phyloP scores from a whole-genome alignment of 2,329 filamentous ascomycete species.

The Delphinella strobiligena region DNA sequence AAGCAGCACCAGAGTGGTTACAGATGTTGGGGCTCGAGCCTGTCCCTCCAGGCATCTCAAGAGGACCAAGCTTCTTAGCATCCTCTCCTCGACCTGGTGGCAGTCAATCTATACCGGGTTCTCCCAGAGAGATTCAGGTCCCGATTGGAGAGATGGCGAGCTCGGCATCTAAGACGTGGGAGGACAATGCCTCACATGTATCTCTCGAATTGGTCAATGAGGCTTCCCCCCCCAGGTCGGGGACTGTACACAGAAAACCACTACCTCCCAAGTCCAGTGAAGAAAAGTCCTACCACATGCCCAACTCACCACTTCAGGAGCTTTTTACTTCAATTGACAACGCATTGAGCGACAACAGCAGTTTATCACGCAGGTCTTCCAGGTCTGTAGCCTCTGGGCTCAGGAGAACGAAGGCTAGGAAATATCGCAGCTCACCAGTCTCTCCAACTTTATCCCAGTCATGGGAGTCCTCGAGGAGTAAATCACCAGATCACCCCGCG shows the following conservation, averaged over 20 bases:
- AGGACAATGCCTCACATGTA: neutral
- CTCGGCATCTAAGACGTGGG: constrained; percentile 34
- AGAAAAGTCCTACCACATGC: constrained; percentile 10
- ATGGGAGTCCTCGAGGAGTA: neutral
- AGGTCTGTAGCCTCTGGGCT: constrained; percentile 13
- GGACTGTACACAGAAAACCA: neutral
- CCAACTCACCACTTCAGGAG: neutral
- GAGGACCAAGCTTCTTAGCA: constrained; percentile 40
- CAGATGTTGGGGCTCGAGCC: constrained; percentile 63
- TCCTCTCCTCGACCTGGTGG: constrained; percentile 5
- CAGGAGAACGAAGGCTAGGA: constrained; percentile 27
- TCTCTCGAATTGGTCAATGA: neutral
- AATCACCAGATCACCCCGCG: neutral
- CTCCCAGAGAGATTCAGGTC: constrained; percentile 43
- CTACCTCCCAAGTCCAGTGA: constrained; percentile 3
- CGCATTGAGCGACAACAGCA: constrained; percentile 9
- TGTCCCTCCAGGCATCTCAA: constrained; percentile 46
- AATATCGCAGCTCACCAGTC: constrained; percentile 14
- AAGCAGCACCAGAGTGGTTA: constrained; percentile 75
- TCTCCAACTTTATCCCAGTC: constrained; percentile 14
- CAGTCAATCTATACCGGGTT: constrained; percentile 4
- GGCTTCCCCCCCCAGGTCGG: neutral
- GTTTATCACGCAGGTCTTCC: neutral
- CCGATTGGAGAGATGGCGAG: constrained; percentile 48
- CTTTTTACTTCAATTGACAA: constrained; percentile 11